Evolutionary conservation across 75 land plant species (phyloP).

Genomic region (Picea sitchensis): DNA sequence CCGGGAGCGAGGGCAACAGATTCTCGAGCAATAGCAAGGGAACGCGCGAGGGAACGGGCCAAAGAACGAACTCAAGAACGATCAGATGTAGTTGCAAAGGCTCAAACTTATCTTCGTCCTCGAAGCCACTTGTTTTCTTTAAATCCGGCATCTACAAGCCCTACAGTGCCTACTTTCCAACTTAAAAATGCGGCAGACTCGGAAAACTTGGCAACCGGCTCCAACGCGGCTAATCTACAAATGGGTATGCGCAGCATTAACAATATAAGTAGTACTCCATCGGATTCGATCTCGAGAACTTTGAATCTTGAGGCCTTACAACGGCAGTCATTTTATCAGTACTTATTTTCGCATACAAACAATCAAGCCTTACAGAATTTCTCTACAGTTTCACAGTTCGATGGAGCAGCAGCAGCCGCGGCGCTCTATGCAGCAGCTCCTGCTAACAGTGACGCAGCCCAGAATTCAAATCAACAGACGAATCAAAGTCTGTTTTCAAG

Average conservation of each 20-base stretch:
- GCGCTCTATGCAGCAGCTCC: neutral
- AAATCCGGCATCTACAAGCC: neutral
- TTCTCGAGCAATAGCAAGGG: slow-evolving; percentile 30
- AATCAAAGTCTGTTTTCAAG: neutral
- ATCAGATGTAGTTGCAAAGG: neutral
- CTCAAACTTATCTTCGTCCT: too few relatives aligned
- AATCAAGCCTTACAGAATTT: neutral
- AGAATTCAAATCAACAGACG: neutral
- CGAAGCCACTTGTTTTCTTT: neutral
- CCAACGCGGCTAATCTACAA: neutral
- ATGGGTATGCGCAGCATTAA: neutral
- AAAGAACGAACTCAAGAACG: slow-evolving; percentile 22
- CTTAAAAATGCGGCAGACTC: neutral
- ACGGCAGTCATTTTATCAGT: neutral
- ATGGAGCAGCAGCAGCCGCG: neutral
- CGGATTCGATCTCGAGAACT: slow-evolving; percentile 4
- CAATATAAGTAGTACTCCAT: neutral
- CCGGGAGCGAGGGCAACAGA: neutral
- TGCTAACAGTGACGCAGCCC: neutral
- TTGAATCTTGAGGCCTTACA: neutral
- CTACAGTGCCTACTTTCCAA: neutral
- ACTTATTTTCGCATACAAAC: neutral
- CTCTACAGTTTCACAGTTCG: neutral
- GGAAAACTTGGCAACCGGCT: neutral
- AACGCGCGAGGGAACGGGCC: slow-evolving; percentile 35